A percentile compares a stretch with the other conserved stretches of the same genome.
phyloP scores from a whole-genome alignment of 2,329 filamentous ascomycete species.

The Polychaeton citri region DNA sequence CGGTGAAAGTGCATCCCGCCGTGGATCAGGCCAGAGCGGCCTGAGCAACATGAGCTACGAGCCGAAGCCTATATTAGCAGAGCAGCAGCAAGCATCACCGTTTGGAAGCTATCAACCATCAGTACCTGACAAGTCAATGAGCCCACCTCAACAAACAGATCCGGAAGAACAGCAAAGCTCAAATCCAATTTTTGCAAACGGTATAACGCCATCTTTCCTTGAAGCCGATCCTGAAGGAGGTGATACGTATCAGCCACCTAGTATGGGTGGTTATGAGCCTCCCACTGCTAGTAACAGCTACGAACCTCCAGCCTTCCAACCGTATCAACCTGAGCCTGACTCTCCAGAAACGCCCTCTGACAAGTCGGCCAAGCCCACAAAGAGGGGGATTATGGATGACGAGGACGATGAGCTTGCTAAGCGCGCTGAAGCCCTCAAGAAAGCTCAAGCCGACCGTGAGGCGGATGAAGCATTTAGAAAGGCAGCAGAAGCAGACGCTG shows the following conservation, averaged over 20 bases:
- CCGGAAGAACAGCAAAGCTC: not conserved
- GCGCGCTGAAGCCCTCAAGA: constrained; percentile 34
- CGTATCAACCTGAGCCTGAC: constrained; percentile 38
- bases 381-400: constrained; percentile 66
- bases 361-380: constrained; percentile 37
- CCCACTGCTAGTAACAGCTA: constrained; percentile 35
- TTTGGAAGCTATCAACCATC: constrained; percentile 1
- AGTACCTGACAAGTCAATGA: not conserved
- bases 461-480: constrained; percentile 77
- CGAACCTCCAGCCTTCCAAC: constrained; percentile 38
- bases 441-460: constrained; percentile 46
- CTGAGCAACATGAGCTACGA: constrained; percentile 12
- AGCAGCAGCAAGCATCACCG: constrained; percentile 6
- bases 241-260: constrained; percentile 1
- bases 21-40: constrained; percentile 14
- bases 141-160: not conserved
- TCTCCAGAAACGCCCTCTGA: constrained; percentile 35
- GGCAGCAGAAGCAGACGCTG: constrained; percentile 60
- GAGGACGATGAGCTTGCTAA: constrained; percentile 60
- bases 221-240: constrained; percentile 1
- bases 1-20: constrained; percentile 13
- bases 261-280: constrained; percentile 38
- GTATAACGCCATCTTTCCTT: not conserved
- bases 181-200: not conserved
- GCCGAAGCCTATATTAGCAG: constrained; percentile 14